These are phyloP conservation scores for Aspergillus sclerotioniger DNA, from an alignment of 495 filamentous ascomycete species.

Conservation along the genomic window DNA sequence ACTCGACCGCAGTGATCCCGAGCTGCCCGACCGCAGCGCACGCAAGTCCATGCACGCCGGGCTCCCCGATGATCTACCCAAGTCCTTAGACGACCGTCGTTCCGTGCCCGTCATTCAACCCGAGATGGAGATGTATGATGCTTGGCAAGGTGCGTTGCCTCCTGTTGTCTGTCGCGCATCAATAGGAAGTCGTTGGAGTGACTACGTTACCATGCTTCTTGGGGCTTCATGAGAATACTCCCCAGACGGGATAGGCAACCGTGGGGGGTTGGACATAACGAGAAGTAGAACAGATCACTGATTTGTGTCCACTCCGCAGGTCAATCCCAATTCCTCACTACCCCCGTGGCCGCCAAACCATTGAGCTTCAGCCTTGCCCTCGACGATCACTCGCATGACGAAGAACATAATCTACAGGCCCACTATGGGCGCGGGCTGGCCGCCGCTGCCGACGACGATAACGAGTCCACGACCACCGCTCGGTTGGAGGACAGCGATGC, in stretches of 20 bases:
- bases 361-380: slow-evolving; percentile 81
- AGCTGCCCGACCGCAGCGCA: slow-evolving; percentile 15
- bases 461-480: slow-evolving; percentile 56
- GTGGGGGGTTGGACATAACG: no score
- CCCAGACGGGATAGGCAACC: no score
- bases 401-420: slow-evolving; percentile 39
- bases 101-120: slow-evolving; percentile 54
- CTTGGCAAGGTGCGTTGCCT: slow-evolving; percentile 80
- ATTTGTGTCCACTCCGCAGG: slow-evolving; percentile 48
- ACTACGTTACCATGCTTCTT: no score
- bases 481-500: slow-evolving; percentile 79
- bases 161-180: slow-evolving; percentile 4
- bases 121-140: slow-evolving; percentile 98
- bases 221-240: no score
- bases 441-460: slow-evolving; percentile 54
- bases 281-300: neutral
- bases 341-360: slow-evolving; percentile 78
- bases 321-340: slow-evolving; percentile 89
- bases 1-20: slow-evolving; percentile 23
- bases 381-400: slow-evolving; percentile 60
- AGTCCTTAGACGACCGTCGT: slow-evolving; percentile 83
- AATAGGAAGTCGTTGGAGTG: no score
- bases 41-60: slow-evolving; percentile 35
- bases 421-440: slow-evolving; percentile 35
- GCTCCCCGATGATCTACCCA: slow-evolving; percentile 85